These are phyloP conservation scores for Leishmania aethiopica DNA, from an alignment of 208 protist genomes.

Conservation along the genomic window DNA sequence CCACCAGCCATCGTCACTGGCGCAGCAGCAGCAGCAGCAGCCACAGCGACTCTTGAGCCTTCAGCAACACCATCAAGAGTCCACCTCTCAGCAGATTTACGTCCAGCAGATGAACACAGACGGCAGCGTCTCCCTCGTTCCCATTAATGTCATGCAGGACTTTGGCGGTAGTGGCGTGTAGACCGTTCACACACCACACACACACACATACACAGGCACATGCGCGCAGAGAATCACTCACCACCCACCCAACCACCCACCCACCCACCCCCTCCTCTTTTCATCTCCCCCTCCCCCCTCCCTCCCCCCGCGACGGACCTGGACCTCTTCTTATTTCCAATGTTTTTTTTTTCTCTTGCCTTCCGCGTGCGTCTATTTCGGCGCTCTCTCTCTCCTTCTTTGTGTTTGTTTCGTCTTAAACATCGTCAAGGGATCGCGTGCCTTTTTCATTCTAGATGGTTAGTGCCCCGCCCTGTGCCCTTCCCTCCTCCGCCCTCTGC, in stretches of 20 bases:
- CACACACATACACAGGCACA: not conserved
- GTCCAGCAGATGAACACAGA: conserved; percentile 35
- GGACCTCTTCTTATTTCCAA: not conserved
- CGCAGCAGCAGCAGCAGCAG: conserved; percentile 3
- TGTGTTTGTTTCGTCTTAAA: conserved; percentile 3
- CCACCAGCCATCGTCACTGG: not conserved
- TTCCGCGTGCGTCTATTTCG: not conserved
- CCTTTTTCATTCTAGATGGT: not conserved
- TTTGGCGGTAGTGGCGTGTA: not conserved
- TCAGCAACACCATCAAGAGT: not conserved
- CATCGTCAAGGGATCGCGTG: not conserved
- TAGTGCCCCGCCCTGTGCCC: not conserved
- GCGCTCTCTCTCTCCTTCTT: not conserved
- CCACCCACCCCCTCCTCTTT: not conserved
- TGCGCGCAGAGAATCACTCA: not conserved
- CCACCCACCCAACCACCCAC: not conserved
- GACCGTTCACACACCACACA: not conserved
- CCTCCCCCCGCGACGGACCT: not conserved
- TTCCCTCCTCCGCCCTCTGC: not conserved
- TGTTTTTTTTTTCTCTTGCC: not conserved
- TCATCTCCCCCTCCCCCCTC: not conserved
- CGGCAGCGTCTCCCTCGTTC: conserved; percentile 32
- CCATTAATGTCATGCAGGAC: conserved; percentile 26
- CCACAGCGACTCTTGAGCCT: conserved; percentile 3
- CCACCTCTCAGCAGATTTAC: conserved; percentile 30